Evolutionary conservation across 1,284 basidiomycete species (phyloP).

Genomic region (Ceratobasidium sp.): DNA sequence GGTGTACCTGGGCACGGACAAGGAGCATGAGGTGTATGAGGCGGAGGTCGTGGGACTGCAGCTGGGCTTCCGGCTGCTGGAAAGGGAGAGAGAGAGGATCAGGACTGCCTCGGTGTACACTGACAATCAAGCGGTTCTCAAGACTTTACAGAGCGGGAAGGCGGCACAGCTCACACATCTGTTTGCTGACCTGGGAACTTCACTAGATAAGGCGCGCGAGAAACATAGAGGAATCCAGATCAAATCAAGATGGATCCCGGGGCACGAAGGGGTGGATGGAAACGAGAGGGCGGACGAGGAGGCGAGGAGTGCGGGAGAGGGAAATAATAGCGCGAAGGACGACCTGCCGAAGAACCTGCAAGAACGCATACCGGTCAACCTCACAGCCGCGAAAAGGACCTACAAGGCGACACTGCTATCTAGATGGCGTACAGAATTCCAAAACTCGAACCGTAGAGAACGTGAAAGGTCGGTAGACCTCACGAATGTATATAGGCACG

Average conservation of each 20-base stretch:
- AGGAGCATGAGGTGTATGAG: slow-evolving; percentile 45
- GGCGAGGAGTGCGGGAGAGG: slow-evolving; percentile 19
- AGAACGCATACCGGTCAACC: slow-evolving; percentile 15
- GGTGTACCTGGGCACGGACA: slow-evolving; percentile 14
- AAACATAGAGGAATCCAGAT: neutral
- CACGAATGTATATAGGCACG: too few relatives aligned
- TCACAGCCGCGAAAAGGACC: slow-evolving; percentile 12
- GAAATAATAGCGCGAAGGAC: neutral
- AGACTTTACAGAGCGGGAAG: slow-evolving; percentile 6
- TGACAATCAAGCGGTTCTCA: slow-evolving; percentile 43
- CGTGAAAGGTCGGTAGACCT: too few relatives aligned
- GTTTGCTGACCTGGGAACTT: slow-evolving; percentile 9
- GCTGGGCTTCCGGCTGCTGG: slow-evolving; percentile 32
- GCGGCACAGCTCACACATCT: neutral
- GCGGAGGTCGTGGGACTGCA: slow-evolving; percentile 44
- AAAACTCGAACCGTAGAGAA: too few relatives aligned
- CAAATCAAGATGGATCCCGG: slow-evolving; percentile 33
- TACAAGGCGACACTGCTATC: neutral
- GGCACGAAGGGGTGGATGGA: slow-evolving; percentile 22
- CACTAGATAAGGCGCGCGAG: neutral
- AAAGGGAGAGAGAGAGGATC: neutral
- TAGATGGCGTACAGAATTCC: neutral
- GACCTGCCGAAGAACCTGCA: neutral
- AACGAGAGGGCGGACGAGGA: slow-evolving; percentile 35
- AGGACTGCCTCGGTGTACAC: neutral